These are phyloP conservation scores for Pythium biforme DNA, from an alignment of 352 stramenopile genomes.

Conservation along the genomic window DNA sequence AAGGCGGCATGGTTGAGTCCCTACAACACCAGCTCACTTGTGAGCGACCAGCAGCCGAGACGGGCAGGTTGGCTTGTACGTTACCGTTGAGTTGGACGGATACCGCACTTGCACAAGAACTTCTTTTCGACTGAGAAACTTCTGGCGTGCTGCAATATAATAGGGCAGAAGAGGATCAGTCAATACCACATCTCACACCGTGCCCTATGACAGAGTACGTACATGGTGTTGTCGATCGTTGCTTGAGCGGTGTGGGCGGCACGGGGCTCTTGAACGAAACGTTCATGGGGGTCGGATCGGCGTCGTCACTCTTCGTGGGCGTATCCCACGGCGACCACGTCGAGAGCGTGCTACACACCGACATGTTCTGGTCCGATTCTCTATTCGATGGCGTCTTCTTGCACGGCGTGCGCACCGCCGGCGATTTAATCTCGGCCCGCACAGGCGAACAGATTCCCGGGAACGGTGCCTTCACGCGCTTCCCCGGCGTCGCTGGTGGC, in stretches of 20 bases:
- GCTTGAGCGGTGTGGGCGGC: constrained; percentile 26
- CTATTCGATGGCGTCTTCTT: not conserved
- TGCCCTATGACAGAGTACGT: not conserved
- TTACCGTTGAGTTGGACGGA: constrained; percentile 15
- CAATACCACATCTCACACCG: not conserved
- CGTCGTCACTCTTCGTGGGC: not conserved
- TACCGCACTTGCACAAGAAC: constrained; percentile 25
- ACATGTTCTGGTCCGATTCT: constrained; percentile 10
- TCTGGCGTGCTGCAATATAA: constrained; percentile 17
- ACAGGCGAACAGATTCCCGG: constrained; percentile 27
- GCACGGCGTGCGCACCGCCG: constrained; percentile 10
- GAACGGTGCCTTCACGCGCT: constrained; percentile 22
- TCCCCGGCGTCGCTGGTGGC: not conserved
- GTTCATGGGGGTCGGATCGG: constrained; percentile 4
- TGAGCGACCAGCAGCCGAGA: not conserved
- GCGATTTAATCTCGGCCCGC: not conserved
- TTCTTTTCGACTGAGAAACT: constrained; percentile 23
- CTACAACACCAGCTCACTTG: not conserved
- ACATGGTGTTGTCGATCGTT: constrained; percentile 27
- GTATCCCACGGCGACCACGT: constrained; percentile 28
- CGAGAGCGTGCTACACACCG: constrained; percentile 20
- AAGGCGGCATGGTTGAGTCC: constrained; percentile 24
- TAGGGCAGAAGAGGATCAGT: not conserved
- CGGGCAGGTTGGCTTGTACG: no score
- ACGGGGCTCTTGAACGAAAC: constrained; percentile 26